Percentiles rank a stretch among this genome's conserved stretches.
phyloP scores from a whole-genome alignment of 2,329 filamentous ascomycete species.

The Ascochyta rabiei region DNA sequence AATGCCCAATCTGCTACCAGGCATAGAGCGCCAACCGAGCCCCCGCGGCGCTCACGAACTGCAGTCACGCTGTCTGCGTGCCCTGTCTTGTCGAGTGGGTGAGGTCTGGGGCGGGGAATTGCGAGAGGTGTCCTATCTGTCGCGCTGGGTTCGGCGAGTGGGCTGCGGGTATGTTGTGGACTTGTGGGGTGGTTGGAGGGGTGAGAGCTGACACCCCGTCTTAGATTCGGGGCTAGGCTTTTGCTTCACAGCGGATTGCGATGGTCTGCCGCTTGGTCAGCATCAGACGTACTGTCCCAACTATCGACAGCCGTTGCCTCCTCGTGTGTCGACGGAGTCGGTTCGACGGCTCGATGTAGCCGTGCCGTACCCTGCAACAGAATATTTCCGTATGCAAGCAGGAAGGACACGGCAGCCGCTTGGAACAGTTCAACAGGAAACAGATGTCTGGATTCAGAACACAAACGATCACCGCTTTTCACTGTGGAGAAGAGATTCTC shows the following conservation, averaged over 20 bases:
- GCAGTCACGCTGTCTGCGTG: conserved; percentile 3
- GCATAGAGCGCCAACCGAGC: background rate
- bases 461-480: background rate
- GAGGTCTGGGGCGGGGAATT: background rate
- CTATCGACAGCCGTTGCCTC: background rate
- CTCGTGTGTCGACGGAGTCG: background rate
- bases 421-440: background rate
- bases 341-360: background rate
- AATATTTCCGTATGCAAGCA: no score
- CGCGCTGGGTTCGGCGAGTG: no score
- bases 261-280: background rate
- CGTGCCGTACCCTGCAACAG: background rate
- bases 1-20: conserved; percentile 6
- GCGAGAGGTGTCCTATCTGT: conserved; percentile 2
- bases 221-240: background rate
- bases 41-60: background rate
- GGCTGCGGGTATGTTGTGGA: no score
- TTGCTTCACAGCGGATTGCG: conserved; percentile 5
- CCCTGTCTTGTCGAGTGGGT: background rate
- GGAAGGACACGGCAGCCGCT: background rate
- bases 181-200: no score
- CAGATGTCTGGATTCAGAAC: background rate
- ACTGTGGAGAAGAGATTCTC: no score
- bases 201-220: no score
- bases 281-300: background rate